Evolutionary conservation across 768 basidiomycete genomes (phyloP), one percentile per base, ranked within the genome.

Genomic region (Dendrothele bispora): DNA sequence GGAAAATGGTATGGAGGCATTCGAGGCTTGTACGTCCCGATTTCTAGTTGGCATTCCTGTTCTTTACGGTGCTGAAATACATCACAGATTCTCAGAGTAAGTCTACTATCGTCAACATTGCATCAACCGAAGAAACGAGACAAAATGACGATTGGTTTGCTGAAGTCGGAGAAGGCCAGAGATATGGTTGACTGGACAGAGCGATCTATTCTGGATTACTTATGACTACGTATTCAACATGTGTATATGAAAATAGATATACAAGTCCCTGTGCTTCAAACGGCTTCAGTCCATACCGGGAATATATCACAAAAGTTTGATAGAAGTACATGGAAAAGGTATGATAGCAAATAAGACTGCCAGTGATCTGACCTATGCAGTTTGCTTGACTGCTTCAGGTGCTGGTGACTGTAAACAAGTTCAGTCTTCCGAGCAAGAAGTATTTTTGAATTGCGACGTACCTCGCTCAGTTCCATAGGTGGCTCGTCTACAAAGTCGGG

Each of bases 401-500:
- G 60, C 64, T 38, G 71, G 67, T 24, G 75, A 67, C 76, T 80
- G 54, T 30, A 36, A 44, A 25, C 32, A 51, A 14, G 25, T 47
- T 51, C 53, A 26, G 27, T 34, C 5, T 38, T 27, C 8, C 18
- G 11, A 24, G 42, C 15, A 39, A 27, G 53, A 25, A 21, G 26
- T n/a, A n/a, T n/a, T n/a, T n/a, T n/a, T n/a, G n/a, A n/a, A 27
- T 34, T 3, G 28, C 38, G 20, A 63, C 75, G 43, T 46, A 84
- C 86, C 73, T 89, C 84, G 51, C 64, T 63, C 18, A 75, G 35
- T 57, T 90, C 86, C 21, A 89, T 71, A 12, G 95, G 95, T 11
- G 88, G 72, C 49, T 93, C 87, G 61, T 98, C 95, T 10, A 95
- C 72, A 63, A 97, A 97, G 65, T 97, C 94, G 37, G 95, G 95